These are phyloP conservation scores for Taiozyma onychis DNA, from an alignment of 1,139 yeast genomes.

Conservation along the genomic window DNA sequence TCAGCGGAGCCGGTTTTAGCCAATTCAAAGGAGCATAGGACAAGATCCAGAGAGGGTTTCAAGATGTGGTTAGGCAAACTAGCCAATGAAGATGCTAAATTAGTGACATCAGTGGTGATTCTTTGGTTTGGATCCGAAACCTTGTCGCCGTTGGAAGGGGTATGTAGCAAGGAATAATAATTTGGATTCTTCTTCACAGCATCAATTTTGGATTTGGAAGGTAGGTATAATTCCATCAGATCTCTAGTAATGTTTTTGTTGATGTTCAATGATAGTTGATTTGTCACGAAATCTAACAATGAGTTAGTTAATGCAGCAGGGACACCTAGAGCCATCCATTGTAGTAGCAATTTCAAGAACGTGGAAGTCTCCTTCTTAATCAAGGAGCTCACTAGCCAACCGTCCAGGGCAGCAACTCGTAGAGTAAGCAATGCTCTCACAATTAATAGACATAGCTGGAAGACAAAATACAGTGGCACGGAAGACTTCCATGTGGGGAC, in stretches of 20 bases:
- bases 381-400: slow-evolving; percentile 75
- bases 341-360: slow-evolving; percentile 57
- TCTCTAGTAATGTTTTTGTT: slow-evolving; percentile 60
- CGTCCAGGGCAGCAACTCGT: slow-evolving; percentile 84
- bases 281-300: slow-evolving; percentile 64
- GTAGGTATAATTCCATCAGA: slow-evolving; percentile 63
- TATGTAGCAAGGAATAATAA: slow-evolving; percentile 50
- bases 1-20: slow-evolving; percentile 79
- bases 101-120: slow-evolving; percentile 71
- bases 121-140: slow-evolving; percentile 80
- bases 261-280: slow-evolving; percentile 58
- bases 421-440: slow-evolving; percentile 71
- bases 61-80: slow-evolving; percentile 80
- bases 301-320: slow-evolving; percentile 86
- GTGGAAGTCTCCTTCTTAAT: slow-evolving; percentile 63
- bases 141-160: slow-evolving; percentile 46
- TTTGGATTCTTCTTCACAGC: slow-evolving; percentile 34
- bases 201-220: slow-evolving; percentile 37
- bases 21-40: slow-evolving; percentile 78
- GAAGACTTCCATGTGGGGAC: slow-evolving; percentile 30
- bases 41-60: slow-evolving; percentile 78
- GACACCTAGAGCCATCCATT: slow-evolving; percentile 82
- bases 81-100: slow-evolving; percentile 68
- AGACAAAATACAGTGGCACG: slow-evolving; percentile 40
- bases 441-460: slow-evolving; percentile 60